Evolutionary conservation across 805 yeast genomes (phyloP), one percentile per base, ranked within the genome.

Genomic region (Kluyveromyces siamensis): DNA sequence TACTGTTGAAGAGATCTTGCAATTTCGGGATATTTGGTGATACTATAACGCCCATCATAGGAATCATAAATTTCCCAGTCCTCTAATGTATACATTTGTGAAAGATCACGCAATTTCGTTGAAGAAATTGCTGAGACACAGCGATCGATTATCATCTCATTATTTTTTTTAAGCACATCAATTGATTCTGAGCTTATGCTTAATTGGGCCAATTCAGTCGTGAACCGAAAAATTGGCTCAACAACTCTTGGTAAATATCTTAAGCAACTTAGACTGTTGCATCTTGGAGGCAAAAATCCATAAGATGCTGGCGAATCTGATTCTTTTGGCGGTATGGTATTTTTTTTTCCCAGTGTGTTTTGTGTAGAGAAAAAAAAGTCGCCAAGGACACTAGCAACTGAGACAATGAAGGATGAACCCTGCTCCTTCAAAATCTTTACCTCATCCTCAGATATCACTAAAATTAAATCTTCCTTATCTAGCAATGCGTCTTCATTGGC

Each of bases 241-340:
- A 76, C 69, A 14, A 82, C 66, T 27, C 65, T 63, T 0, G 80
- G 73, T 37, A 79, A 60, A 55, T 76, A 80, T 53, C 75, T 71
- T 36, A 80, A 61, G 2, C 84, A 72, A 42, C 86, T 73, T 21
- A 85, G 66, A 8, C 84, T 76, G 57, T 83, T 85, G 1, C 88
- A 72, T 47, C 71, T 70, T 1, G 83, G 82, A 2, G 91, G 90
- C 19, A 83, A 59, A 56, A 80, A 81, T 1, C 83, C 82, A 60
- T 70, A 77, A 36, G 66, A 64, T 7, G 54, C 42, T 1, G 70
- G 60, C 1, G 57, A 41, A 6, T 70, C 71, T 10, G 63, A 55
- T 11, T 56, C 65, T 37, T 58, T 52, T 7, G 48, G 49, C 16
- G 27, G 19, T 3, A 49, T 51, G 16, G 53, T 37, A 18, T 21